Conservation (phyloP, 768 basidiomycete species). For the Clathrus columnatus region DNA sequence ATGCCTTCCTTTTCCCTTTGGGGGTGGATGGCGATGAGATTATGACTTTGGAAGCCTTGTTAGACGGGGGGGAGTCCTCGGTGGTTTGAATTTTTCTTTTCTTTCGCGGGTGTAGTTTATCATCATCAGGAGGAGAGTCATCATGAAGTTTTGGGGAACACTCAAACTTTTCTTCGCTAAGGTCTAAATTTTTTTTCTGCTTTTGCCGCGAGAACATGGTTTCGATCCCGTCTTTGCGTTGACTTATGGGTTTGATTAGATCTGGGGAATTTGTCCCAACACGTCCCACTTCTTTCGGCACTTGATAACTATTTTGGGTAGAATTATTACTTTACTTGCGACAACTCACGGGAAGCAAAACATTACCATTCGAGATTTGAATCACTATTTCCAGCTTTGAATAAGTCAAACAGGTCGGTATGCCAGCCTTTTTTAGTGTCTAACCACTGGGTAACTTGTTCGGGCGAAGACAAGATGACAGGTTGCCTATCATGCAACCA, state of each 20-base stretch:
- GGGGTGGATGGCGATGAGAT: not conserved
- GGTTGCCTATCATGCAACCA: slow-evolving; percentile 94
- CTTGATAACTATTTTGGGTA: slow-evolving; percentile 55
- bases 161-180: not conserved
- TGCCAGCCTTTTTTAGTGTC: slow-evolving; percentile 70
- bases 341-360: not conserved
- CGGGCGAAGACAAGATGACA: slow-evolving; percentile 59
- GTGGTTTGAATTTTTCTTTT: not conserved
- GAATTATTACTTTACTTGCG: not conserved
- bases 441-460: slow-evolving; percentile 67
- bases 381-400: slow-evolving; percentile 46
- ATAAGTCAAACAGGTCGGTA: slow-evolving; percentile 44
- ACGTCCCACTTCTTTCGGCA: slow-evolving; percentile 86
- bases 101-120: not conserved
- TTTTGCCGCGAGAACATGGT: slow-evolving; percentile 72
- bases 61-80: not conserved
- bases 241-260: slow-evolving; percentile 72
- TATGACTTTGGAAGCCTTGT: not conserved
- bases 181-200: slow-evolving; percentile 38
- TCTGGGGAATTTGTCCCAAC: slow-evolving; percentile 76
- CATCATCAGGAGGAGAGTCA: not conserved
- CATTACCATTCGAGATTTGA: slow-evolving; percentile 55
- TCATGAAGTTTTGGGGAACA: not conserved
- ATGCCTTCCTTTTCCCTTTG: not conserved
- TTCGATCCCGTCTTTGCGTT: slow-evolving; percentile 78